Evolutionary conservation across 2,329 filamentous ascomycete genomes (phyloP).

Genomic region (Sporothrix variecibatus): DNA sequence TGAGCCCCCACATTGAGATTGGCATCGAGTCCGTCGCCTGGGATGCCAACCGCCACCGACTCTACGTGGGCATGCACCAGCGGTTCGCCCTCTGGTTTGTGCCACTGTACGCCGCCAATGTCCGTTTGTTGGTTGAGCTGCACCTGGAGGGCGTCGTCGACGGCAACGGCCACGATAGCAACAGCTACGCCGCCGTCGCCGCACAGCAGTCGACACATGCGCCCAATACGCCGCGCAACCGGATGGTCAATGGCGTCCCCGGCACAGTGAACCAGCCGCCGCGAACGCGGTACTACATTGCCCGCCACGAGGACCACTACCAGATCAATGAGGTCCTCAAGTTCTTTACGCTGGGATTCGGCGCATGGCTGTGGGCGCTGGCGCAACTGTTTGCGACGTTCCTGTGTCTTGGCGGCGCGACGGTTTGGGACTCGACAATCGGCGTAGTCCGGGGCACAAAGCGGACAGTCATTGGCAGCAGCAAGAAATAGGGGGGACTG

Average conservation of each 20-base stretch:
- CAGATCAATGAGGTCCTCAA: conserved; percentile 74
- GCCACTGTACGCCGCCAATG: conserved; percentile 70
- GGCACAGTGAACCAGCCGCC: conserved; percentile 13
- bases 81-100: conserved; percentile 76
- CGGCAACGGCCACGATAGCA: conserved; percentile 20
- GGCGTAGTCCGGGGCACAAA: not conserved
- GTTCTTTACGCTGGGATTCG: conserved; percentile 66
- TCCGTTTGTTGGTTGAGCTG: conserved; percentile 68
- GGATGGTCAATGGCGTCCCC: conserved; percentile 16
- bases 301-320: conserved; percentile 78
- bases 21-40: conserved; percentile 68
- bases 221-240: not conserved
- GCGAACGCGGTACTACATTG: conserved; percentile 66
- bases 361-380: conserved; percentile 50
- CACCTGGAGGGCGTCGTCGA: conserved; percentile 48
- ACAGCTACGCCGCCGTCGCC: conserved; percentile 24
- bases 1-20: conserved; percentile 72
- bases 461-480: not conserved
- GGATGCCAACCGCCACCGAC: conserved; percentile 63
- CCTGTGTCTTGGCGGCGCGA: conserved; percentile 63
- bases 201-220: not conserved
- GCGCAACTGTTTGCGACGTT: conserved; percentile 58
- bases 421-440: conserved; percentile 4
- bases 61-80: conserved; percentile 75
- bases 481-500: conserved; percentile 1